A percentile compares a stretch with the other conserved stretches of the same genome.
phyloP scores from a whole-genome alignment of 495 filamentous ascomycete species.

The Penicillium steckii region DNA sequence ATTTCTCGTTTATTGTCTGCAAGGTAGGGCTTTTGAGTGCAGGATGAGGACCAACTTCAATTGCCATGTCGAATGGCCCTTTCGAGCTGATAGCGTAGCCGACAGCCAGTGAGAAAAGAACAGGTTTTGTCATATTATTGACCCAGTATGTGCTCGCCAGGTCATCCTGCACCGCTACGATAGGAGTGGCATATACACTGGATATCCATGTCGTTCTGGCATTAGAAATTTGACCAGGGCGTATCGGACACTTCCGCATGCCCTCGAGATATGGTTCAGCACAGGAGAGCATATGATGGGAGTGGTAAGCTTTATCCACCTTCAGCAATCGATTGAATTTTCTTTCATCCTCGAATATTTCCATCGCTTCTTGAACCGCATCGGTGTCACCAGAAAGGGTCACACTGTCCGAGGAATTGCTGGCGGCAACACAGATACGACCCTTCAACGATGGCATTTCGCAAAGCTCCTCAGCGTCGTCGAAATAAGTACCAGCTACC shows the following conservation, averaged over 20 bases:
- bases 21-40: slow-evolving; percentile 47
- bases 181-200: slow-evolving; percentile 29
- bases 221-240: not conserved
- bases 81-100: slow-evolving; percentile 29
- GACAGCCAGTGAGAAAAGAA: slow-evolving; percentile 56
- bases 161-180: slow-evolving; percentile 33
- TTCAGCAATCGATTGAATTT: slow-evolving; percentile 42
- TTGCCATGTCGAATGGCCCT: slow-evolving; percentile 32
- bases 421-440: slow-evolving; percentile 30
- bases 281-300: slow-evolving; percentile 40
- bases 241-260: not conserved
- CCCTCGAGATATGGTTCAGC: slow-evolving; percentile 30
- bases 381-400: slow-evolving; percentile 43
- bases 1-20: slow-evolving; percentile 36
- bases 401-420: slow-evolving; percentile 33
- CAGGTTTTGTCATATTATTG: slow-evolving; percentile 56
- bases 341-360: slow-evolving; percentile 38
- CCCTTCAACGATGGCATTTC: slow-evolving; percentile 26
- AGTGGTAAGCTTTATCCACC: slow-evolving; percentile 46
- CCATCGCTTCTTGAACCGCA: slow-evolving; percentile 42
- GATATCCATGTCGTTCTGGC: slow-evolving; percentile 25
- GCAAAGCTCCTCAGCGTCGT: slow-evolving; percentile 48
- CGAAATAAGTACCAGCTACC: slow-evolving; percentile 43
- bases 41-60: slow-evolving; percentile 61
- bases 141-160: slow-evolving; percentile 49